Evolutionary conservation across 257 asterid species (phyloP).

Genomic region (Petrea volubilis): DNA sequence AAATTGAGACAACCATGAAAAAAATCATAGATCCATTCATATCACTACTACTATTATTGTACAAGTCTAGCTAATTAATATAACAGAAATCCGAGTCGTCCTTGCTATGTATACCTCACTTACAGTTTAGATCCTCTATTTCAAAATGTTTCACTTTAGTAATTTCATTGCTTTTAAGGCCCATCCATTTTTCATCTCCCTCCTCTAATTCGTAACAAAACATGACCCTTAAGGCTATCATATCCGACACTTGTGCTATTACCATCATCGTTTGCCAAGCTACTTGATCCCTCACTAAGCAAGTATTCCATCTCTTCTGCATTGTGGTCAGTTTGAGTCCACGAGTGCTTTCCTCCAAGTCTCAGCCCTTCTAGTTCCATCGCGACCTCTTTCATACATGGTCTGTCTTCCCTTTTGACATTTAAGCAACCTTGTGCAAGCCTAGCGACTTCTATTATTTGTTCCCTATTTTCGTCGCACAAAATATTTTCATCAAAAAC

Average conservation of each 20-base stretch:
- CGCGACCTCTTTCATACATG: constrained; percentile 32
- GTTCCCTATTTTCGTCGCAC: neutral
- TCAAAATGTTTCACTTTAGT: no score
- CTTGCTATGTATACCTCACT: no score
- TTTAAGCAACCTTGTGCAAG: constrained; percentile 29
- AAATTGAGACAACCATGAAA: no score
- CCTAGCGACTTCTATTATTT: constrained; percentile 14
- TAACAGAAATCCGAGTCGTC: no score
- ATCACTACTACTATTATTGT: no score
- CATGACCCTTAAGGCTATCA: constrained; percentile 10
- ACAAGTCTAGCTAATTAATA: no score
- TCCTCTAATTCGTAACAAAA: neutral
- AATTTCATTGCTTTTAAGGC: no score
- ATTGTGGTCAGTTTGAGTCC: neutral
- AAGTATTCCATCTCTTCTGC: neutral
- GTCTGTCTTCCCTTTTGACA: neutral
- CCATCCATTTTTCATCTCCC: constrained; percentile 10
- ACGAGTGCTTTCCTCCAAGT: neutral
- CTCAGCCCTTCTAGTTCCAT: constrained; percentile 18
- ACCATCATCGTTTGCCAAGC: neutral
- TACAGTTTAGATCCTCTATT: no score
- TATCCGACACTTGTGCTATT: neutral
- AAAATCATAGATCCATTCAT: no score
- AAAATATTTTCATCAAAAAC: no score
- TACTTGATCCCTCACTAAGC: neutral